These are phyloP conservation scores for Hymenoscyphus salicellus DNA, from an alignment of 2,329 filamentous ascomycete genomes.

Conservation along the genomic window DNA sequence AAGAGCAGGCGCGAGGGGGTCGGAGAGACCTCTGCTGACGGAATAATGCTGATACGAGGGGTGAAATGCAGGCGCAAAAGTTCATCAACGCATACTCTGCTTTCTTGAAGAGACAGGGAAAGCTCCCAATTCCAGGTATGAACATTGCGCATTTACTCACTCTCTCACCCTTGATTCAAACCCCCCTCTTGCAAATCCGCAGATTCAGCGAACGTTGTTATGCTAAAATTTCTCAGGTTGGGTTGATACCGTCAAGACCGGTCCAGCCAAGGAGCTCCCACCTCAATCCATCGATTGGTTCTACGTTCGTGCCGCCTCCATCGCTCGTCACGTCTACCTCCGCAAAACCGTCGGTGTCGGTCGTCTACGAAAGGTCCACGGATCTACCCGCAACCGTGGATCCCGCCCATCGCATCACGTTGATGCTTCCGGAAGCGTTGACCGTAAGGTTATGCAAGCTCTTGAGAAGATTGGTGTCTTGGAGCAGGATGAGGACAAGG, in stretches of 20 bases:
- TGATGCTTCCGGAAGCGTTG: slow-evolving; percentile 89
- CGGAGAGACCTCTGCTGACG: slow-evolving; percentile 70
- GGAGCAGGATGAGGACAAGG: slow-evolving; percentile 97
- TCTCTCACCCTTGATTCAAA: neutral
- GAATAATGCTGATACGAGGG: slow-evolving; percentile 64
- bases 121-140: slow-evolving; percentile 85
- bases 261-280: slow-evolving; percentile 92
- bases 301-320: slow-evolving; percentile 84
- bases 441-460: slow-evolving; percentile 95
- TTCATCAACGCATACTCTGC: slow-evolving; percentile 83
- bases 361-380: slow-evolving; percentile 95
- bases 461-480: slow-evolving; percentile 99
- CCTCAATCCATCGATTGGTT: slow-evolving; percentile 99
- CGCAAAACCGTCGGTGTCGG: slow-evolving; percentile 99
- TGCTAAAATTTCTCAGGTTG: slow-evolving; percentile 61
- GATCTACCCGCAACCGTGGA: slow-evolving; percentile 95
- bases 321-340: slow-evolving; percentile 98
- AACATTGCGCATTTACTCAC: slow-evolving; percentile 26
- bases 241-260: slow-evolving; percentile 99
- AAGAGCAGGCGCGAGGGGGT: slow-evolving; percentile 70
- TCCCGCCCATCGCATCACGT: slow-evolving; percentile 89
- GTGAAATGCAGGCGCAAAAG: slow-evolving; percentile 68
- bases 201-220: neutral
- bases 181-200: neutral
- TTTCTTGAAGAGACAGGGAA: slow-evolving; percentile 93